These are phyloP conservation scores for Colletotrichum limetticola DNA, from an alignment of 2,329 filamentous ascomycete species.

Conservation along the genomic window DNA sequence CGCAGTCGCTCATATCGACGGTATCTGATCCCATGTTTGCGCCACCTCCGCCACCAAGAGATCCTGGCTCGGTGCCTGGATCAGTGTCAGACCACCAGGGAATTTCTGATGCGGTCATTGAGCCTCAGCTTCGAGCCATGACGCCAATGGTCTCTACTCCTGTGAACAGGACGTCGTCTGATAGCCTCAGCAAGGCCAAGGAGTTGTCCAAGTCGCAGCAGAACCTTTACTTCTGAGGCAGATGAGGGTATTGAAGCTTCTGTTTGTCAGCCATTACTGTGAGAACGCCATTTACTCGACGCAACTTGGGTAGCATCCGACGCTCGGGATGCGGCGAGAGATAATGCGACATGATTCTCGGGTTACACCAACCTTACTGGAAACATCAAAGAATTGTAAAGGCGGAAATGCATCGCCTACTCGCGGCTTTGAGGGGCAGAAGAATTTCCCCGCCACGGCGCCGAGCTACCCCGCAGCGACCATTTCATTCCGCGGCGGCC, in stretches of 20 bases:
- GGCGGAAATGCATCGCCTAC: conserved; percentile 18
- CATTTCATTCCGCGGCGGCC: conserved; percentile 27
- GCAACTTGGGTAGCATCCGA: not conserved
- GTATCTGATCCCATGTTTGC: not conserved
- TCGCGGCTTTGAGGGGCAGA: conserved; percentile 22
- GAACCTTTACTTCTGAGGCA: conserved; percentile 29
- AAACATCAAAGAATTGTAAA: not conserved
- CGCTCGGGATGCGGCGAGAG: not conserved
- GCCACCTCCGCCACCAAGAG: not conserved
- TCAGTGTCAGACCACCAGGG: not conserved
- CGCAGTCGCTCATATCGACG: conserved; percentile 1
- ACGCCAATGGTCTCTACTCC: not conserved
- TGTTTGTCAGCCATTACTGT: too few relatives aligned
- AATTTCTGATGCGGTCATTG: not conserved
- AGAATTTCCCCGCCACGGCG: conserved; percentile 12
- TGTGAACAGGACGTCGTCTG: not conserved
- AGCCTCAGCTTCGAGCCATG: conserved; percentile 18
- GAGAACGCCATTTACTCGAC: too few relatives aligned
- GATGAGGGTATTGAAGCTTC: not conserved
- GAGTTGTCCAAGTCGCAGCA: conserved; percentile 26
- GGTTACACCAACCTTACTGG: not conserved
- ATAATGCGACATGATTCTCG: not conserved
- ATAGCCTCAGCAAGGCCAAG: conserved; percentile 18
- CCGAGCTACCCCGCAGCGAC: conserved; percentile 27
- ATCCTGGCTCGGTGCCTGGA: not conserved